Conservation (phyloP, 768 basidiomycete genomes). For the Mycena indigotica region DNA sequence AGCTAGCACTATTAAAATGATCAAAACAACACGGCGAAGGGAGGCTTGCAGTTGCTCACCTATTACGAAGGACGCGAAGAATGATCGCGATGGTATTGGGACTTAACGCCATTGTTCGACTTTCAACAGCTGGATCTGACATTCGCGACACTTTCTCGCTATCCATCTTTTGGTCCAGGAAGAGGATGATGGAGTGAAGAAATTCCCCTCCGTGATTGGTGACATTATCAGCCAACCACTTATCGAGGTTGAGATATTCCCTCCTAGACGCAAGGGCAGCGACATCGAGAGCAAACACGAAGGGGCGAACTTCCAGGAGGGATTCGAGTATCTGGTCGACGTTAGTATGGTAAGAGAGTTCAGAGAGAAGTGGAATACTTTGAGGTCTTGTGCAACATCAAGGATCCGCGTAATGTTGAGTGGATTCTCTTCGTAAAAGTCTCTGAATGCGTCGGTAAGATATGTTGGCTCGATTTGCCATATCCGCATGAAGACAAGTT, state of each 20-base stretch:
- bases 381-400: constrained; percentile 93
- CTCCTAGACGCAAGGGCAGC: constrained; percentile 91
- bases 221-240: constrained; percentile 93
- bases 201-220: constrained; percentile 82
- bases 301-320: constrained; percentile 87
- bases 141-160: constrained; percentile 77
- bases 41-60: constrained; percentile 48
- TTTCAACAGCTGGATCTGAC: constrained; percentile 77
- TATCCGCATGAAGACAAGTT: constrained; percentile 95
- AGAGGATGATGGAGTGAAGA: constrained; percentile 82
- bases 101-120: constrained; percentile 83
- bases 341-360: neutral
- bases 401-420: constrained; percentile 93
- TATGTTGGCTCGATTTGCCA: constrained; percentile 90
- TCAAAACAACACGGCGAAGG: constrained; percentile 1
- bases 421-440: constrained; percentile 90
- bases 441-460: constrained; percentile 84
- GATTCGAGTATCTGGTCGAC: constrained; percentile 78
- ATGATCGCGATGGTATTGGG: constrained; percentile 91
- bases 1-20: constrained; percentile 55
- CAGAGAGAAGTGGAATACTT: constrained; percentile 51
- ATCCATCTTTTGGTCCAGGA: constrained; percentile 91
- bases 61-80: constrained; percentile 83
- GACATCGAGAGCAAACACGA: constrained; percentile 89
- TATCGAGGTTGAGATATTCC: constrained; percentile 94